Conservation (phyloP, 176 grass and related monocot genomes). For the Cymbopogon citratus region DNA sequence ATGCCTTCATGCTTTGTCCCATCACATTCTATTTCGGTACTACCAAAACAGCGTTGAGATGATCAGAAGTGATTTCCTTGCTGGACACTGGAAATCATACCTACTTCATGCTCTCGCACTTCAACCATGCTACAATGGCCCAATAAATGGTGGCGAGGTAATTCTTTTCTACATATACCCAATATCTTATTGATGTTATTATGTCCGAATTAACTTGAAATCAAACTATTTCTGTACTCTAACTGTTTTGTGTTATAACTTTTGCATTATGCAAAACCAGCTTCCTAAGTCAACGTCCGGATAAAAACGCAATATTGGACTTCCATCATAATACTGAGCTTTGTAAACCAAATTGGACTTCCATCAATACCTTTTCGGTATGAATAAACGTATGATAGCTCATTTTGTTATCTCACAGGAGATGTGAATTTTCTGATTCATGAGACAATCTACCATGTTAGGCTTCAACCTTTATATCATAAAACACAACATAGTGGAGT, state of each 20-base stretch:
- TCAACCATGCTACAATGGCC: conserved; percentile 68
- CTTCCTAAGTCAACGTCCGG: neutral
- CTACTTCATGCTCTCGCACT: conserved; percentile 72
- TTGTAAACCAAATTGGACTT: neutral
- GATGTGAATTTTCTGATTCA: neutral
- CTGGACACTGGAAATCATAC: conserved; percentile 96
- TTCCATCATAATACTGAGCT: conserved; percentile 18
- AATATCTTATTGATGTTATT: neutral
- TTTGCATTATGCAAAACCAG: conserved; percentile 21
- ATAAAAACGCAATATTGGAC: neutral
- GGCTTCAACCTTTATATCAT: neutral
- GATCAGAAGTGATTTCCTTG: conserved; percentile 92
- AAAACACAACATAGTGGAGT: neutral
- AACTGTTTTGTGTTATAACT: conserved; percentile 4
- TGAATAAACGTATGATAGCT: neutral
- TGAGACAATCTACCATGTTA: neutral
- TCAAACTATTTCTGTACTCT: conserved; percentile 2
- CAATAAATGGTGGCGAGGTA: conserved; percentile 84
- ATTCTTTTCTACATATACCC: neutral
- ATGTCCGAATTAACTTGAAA: neutral
- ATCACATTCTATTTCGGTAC: conserved; percentile 9
- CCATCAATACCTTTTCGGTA: neutral
- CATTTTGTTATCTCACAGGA: neutral
- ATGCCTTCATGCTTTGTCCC: neutral
- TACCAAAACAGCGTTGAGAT: conserved; percentile 87